Evolutionary conservation across 148 eudicot species (phyloP).

Genomic region (Camellia lanceoleosa): DNA sequence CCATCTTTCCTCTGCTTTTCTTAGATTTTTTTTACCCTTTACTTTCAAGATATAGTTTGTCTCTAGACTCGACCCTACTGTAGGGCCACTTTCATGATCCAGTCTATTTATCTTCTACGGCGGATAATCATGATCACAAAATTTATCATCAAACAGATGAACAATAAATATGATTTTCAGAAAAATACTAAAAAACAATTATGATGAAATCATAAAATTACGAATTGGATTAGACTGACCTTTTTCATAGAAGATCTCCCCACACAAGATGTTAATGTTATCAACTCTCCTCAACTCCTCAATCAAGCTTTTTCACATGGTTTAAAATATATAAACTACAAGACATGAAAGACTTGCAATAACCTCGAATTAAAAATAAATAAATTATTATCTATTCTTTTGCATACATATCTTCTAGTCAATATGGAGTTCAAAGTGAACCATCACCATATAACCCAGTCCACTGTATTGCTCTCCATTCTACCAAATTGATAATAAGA

Average conservation of each 20-base stretch:
- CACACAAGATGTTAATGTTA: not conserved
- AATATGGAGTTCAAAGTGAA: not conserved
- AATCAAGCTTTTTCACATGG: not conserved
- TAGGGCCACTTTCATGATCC: not conserved
- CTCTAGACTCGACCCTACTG: no score
- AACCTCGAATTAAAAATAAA: not conserved
- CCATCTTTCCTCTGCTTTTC: not conserved
- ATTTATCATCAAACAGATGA: no score
- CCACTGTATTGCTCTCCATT: not conserved
- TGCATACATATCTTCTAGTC: not conserved
- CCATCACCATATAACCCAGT: not conserved
- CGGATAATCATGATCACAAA: not conserved
- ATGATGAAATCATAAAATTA: no score
- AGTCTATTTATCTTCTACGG: not conserved
- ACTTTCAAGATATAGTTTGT: no score
- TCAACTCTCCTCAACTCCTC: not conserved
- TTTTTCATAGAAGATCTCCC: no score
- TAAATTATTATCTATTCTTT: not conserved
- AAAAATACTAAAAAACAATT: no score
- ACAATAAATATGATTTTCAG: no score
- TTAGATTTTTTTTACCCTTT: no score
- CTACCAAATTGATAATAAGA: not conserved
- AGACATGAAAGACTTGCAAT: no score
- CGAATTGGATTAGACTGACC: no score
- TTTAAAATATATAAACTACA: not conserved